phyloP scores from a whole-genome alignment of 495 filamentous ascomycete genomes.

The Annulohypoxylon moriforme region DNA sequence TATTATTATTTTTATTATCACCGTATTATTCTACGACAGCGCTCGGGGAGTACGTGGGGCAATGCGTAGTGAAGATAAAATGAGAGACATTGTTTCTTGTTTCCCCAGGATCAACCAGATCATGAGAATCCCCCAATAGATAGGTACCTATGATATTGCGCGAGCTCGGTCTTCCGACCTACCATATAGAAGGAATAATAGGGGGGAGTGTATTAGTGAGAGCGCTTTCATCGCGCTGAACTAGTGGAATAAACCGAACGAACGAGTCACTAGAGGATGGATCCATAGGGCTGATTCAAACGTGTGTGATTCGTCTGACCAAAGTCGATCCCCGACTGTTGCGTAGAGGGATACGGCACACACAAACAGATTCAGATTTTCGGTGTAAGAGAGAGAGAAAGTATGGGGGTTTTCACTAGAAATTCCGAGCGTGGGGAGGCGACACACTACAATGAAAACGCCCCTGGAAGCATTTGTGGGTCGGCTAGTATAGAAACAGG shows the following conservation, averaged over 20 bases:
- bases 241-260: neutral
- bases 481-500: neutral
- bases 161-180: conserved; percentile 4
- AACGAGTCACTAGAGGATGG: neutral
- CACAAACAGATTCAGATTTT: neutral
- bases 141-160: neutral
- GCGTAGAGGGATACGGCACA: neutral
- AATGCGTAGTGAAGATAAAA: neutral
- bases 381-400: neutral
- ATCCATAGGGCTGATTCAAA: conserved; percentile 1
- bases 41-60: conserved; percentile 1
- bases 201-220: neutral
- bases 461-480: neutral
- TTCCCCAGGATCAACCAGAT: neutral
- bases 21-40: neutral
- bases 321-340: neutral
- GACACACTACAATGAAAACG: neutral
- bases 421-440: neutral
- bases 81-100: neutral
- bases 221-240: neutral
- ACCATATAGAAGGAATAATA: neutral
- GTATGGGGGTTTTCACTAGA: neutral
- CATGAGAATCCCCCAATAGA: neutral
- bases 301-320: neutral
- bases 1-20: neutral